Percentiles rank a stretch among this genome's conserved stretches.
Conservation (phyloP, 140 eudicot species). For the Cichorium intybus region DNA sequence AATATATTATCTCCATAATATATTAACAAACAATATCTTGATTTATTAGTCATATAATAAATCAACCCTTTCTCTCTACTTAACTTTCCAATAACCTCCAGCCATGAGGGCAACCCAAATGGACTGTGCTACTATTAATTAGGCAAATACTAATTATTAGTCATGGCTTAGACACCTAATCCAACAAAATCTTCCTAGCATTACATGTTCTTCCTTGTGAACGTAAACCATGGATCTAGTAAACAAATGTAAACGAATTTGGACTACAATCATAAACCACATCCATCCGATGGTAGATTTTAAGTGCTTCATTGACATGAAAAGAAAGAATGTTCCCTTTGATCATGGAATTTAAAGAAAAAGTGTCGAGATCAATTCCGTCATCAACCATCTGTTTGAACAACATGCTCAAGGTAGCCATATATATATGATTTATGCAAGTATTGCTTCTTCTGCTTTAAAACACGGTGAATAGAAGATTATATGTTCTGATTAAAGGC, state of each 20-base stretch:
- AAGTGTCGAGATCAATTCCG: constrained; percentile 79
- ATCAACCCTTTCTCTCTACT: too few relatives aligned
- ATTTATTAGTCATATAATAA: too few relatives aligned
- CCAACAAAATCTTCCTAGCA: constrained; percentile 73
- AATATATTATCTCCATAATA: too few relatives aligned
- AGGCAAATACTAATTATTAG: too few relatives aligned
- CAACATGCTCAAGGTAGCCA: constrained; percentile 70
- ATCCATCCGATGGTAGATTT: constrained; percentile 91
- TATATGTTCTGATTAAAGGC: constrained; percentile 77
- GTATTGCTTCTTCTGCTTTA: constrained; percentile 63
- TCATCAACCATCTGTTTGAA: constrained; percentile 87
- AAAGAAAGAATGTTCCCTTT: constrained; percentile 84
- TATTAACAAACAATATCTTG: too few relatives aligned
- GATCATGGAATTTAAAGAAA: constrained; percentile 74
- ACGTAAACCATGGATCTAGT: constrained; percentile 80
- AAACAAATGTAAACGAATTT: constrained; percentile 66
- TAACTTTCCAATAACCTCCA: too few relatives aligned
- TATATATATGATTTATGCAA: constrained; percentile 67
- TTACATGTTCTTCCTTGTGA: constrained; percentile 81
- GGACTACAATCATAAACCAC: constrained; percentile 68
- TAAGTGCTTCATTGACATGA: constrained; percentile 78
- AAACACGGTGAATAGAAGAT: constrained; percentile 73
- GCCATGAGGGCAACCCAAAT: too few relatives aligned
- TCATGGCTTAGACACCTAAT: too few relatives aligned
- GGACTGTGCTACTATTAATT: too few relatives aligned